phyloP scores from a whole-genome alignment of 345 rosid species.

The Conringia planisiliqua region DNA sequence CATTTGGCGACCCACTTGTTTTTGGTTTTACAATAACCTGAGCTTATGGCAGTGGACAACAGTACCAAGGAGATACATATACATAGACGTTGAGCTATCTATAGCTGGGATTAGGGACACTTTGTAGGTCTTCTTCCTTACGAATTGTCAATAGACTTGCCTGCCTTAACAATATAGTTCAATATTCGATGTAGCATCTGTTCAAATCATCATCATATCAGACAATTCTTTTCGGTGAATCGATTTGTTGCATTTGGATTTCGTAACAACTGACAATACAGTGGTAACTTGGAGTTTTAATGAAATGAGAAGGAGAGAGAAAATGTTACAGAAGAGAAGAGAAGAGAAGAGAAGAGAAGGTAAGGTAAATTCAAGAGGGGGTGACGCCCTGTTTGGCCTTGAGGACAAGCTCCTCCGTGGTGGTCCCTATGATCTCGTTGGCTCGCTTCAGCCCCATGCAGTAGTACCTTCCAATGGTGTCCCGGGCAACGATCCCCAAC shows the following conservation, averaged over 20 bases:
- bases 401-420: constrained; percentile 87
- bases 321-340: constrained; percentile 19
- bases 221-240: neutral
- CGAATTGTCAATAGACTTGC: neutral
- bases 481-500: constrained; percentile 76
- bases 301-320: constrained; percentile 6
- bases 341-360: neutral
- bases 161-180: neutral
- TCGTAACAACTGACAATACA: constrained; percentile 2
- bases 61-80: neutral
- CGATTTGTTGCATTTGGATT: neutral
- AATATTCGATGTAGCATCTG: neutral
- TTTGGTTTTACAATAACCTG: neutral
- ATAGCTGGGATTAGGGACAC: neutral
- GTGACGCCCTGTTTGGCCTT: constrained; percentile 60
- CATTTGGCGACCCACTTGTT: neutral
- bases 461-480: constrained; percentile 68
- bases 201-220: neutral
- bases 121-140: neutral
- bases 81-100: neutral
- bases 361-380: constrained; percentile 33
- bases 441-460: constrained; percentile 79
- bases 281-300: neutral
- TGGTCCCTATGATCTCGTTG: constrained; percentile 82
- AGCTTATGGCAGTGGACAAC: constrained; percentile 1